Evolutionary conservation across 2,329 filamentous ascomycete genomes (phyloP).

Genomic region (Arthroderma sp.): DNA sequence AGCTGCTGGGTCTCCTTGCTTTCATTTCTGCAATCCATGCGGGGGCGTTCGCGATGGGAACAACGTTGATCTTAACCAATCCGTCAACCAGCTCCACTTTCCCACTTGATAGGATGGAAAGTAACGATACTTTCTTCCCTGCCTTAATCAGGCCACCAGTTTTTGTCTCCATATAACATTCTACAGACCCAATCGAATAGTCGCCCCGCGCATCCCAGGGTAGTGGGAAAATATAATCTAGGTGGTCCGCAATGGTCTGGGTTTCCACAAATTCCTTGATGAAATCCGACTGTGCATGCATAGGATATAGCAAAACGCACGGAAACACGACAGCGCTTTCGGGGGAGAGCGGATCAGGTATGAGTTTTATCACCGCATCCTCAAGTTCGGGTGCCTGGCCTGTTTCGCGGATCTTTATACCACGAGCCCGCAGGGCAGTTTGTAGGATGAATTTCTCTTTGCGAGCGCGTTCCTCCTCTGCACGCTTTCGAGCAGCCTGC

Average conservation of each 20-base stretch:
- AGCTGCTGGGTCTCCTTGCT: conserved; percentile 40
- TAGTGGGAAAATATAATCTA: conserved; percentile 72
- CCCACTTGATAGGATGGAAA: conserved; percentile 60
- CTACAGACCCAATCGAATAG: conserved; percentile 55
- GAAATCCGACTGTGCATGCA: conserved; percentile 72
- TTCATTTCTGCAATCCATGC: conserved; percentile 82
- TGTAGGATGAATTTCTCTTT: conserved; percentile 49
- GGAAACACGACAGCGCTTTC: conserved; percentile 63
- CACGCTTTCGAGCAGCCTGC: conserved; percentile 41
- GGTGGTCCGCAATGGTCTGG: conserved; percentile 60
- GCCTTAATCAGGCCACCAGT: conserved; percentile 74
- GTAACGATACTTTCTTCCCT: conserved; percentile 66
- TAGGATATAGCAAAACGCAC: conserved; percentile 70
- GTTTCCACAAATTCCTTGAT: conserved; percentile 75
- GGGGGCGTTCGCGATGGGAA: conserved; percentile 56
- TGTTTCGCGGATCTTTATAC: conserved; percentile 55
- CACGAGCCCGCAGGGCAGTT: conserved; percentile 54
- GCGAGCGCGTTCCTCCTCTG: conserved; percentile 33
- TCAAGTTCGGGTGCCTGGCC: conserved; percentile 71
- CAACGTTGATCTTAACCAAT: conserved; percentile 66
- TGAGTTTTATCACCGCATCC: conserved; percentile 59
- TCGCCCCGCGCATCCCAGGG: conserved; percentile 65
- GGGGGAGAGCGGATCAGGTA: conserved; percentile 59
- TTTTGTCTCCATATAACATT: conserved; percentile 79
- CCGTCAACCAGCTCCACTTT: conserved; percentile 82